Percentiles rank a stretch among this genome's conserved stretches.
phyloP scores from a whole-genome alignment of 1,284 basidiomycete species.

The Boletus semigastroideus region DNA sequence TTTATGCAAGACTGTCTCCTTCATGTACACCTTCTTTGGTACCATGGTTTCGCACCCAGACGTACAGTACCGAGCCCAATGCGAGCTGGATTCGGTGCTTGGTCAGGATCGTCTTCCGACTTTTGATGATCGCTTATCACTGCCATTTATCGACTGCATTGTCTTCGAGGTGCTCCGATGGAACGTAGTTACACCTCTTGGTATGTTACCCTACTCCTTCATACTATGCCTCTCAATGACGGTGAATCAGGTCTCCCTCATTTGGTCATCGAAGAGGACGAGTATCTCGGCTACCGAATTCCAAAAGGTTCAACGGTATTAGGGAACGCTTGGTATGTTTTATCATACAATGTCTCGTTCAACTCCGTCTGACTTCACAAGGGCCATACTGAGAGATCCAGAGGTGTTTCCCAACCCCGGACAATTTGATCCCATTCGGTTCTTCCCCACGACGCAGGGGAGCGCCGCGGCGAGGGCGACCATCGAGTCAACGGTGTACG shows the following conservation, averaged over 20 bases:
- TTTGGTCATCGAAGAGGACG: constrained; percentile 13
- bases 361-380: background rate
- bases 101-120: constrained; percentile 9
- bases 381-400: constrained; percentile 16
- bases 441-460: constrained; percentile 1
- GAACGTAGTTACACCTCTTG: constrained; percentile 14
- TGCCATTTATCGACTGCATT: constrained; percentile 15
- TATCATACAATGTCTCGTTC: background rate
- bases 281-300: constrained; percentile 13
- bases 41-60: constrained; percentile 9
- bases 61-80: constrained; percentile 12
- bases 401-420: constrained; percentile 10
- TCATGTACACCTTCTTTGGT: constrained; percentile 9
- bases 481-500: constrained; percentile 4
- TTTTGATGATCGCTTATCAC: constrained; percentile 10
- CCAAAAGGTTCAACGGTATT: background rate
- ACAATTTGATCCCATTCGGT: constrained; percentile 12
- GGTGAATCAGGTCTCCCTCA: constrained; percentile 12
- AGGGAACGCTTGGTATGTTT: constrained; percentile 5
- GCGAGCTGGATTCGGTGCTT: constrained; percentile 11
- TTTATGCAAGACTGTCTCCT: constrained; percentile 3
- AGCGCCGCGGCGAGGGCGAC: constrained; percentile 3
- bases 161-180: constrained; percentile 12
- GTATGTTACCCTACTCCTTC: background rate
- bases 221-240: background rate